Evolutionary conservation across 2,329 filamentous ascomycete genomes (phyloP), one percentile per base, ranked within the genome.

Genomic region (Penicillium sp.): DNA sequence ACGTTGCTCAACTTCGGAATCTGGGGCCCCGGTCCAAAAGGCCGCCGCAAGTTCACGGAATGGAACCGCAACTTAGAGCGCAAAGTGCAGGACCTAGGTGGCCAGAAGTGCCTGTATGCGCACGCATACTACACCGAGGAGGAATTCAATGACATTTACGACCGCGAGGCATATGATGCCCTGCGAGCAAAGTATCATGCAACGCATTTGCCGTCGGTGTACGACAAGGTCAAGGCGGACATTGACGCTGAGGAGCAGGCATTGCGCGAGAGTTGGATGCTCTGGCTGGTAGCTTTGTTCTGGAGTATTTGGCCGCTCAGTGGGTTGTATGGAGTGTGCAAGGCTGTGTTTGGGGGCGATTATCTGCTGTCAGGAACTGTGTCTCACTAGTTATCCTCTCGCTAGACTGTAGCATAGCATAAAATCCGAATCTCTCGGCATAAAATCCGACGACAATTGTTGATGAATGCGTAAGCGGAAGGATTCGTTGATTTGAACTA

Each of bases 81-180:
- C 30, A 35, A 35, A 66, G 81, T 91, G 5, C 77, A 77, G 46
- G 79, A 83, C 61, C 80, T 94, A 1, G 85, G 85, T 47, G 90
- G 90, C 2, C 83, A 88, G 76, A 95, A 95, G 75, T 94, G 90
- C 87, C 77, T 94, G 11, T 95, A 95, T 71, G 90, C 90, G 2
- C 88, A 92, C 66, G 87, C 89, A 0, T 95, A 91, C 74, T 94
- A 94, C 71, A 80, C 81, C n/a, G 82, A 88, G 57, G 66, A 72
- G 3, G 74, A 77, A 57, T 77, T 77, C 61, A 77, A 74, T 74
- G 46, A 60, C 2, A 72, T 75, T 49, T 76, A 75, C 57, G 68
- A 77, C 49, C 67, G 66, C 45, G 57, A 64, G 3, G 61, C 61
- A 60, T 75, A 77, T 48, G 71, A 74, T 40, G 61, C 54, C 5